Evolutionary conservation across 805 yeast species (phyloP), one percentile per base, ranked within the genome.

Genomic region (Sugiyamaella smithiae): DNA sequence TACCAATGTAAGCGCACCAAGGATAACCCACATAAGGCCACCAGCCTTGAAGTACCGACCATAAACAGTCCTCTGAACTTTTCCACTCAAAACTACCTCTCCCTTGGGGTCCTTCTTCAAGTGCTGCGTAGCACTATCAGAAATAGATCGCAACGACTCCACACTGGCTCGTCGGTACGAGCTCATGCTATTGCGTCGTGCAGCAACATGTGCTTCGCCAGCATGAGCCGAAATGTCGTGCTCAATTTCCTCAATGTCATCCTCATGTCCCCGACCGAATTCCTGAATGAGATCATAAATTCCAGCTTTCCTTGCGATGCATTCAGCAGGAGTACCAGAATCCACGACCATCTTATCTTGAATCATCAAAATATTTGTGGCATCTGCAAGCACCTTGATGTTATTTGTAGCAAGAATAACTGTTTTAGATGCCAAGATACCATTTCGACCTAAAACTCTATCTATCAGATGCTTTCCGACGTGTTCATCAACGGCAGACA

Each of bases 401-500:
- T 84, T 81, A 67, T 88, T 88, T 5, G 97, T 88, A 5, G 93
- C 88, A 60, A 88, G 73, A 33, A 88, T 71, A 59, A 78, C 82
- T 55, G 91, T 81, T 65, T 86, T 87, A 17, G 83, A 58, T 31
- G 77, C 76, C 56, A 88, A 71, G 51, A 88, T 69, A 47, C 96
- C 96, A 29, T 75, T 68, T 11, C 85, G 81, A 25, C 91, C 85
- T 86, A 61, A 76, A 1, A 59, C 84, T 3, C 85, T 82, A 57
- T 82, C 83, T 56, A 86, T 82, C 58, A 93, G 73, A 62, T 88
- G 95, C 56, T 80, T 81, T 9, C 96, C 91, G 55, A 93, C 99
- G 65, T 93, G 99, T 59, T 89, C 97, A 68, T 93, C 99, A 35
- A 93, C 99, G 22, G 99, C 99, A 64, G 95, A 85, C 51, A 93